Base-by-base conservation (phyloP, 306 rosid genomes). In the Ammopiptanthus mongolicus region DNA sequence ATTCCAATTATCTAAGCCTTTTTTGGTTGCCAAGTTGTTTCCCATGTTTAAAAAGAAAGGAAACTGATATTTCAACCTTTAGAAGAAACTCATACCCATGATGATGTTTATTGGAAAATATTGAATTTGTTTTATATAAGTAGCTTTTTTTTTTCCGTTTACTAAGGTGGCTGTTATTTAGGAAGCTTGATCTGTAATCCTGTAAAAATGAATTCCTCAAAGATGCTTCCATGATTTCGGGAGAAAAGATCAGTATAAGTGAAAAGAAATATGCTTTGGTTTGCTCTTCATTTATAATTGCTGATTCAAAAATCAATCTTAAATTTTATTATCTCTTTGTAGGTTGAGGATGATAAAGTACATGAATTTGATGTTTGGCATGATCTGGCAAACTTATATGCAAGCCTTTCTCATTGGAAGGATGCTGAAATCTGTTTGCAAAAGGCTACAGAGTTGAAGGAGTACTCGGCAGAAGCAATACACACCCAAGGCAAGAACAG, bases 401-500 rank as follows among this genome's bases (percentile, higher is more conserved):
- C 96, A 33, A 92, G 92, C 69, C 97, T 96, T 77, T 90, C 96
- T 64, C 89, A 80, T 77, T 96, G 96, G 98, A 90, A 85, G 76
- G 99, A 96, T 82, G 97, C 97, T 58, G 98, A 90, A 84, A 78
- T 92, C 78, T 96, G 99, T 81, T 82, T 96, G 88, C 86, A 85
- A 8, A 96, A 92, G 86, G 97, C 92, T 77, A 86, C 82, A 60
- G 96, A 89, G 69, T 80, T 92, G 70, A 90, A 88, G 81, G 71
- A 48, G 66, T 86, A 81, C 75, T 85, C 93, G 17, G 87, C 86
- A 4, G 96, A 87, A 79, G 80, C 86, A 61, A 62, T 79, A 50
- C 93, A 95, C 57, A 72, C 85, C 0, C 88, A 91, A 92, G 99
- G 99, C 79, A 88, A 92, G 90, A 79, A 72, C 80, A 9, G 6